Evolutionary conservation across 1,139 yeast genomes (phyloP), one percentile per base, ranked within the genome.

Genomic region (Zygosaccharomyces pseudobailii): DNA sequence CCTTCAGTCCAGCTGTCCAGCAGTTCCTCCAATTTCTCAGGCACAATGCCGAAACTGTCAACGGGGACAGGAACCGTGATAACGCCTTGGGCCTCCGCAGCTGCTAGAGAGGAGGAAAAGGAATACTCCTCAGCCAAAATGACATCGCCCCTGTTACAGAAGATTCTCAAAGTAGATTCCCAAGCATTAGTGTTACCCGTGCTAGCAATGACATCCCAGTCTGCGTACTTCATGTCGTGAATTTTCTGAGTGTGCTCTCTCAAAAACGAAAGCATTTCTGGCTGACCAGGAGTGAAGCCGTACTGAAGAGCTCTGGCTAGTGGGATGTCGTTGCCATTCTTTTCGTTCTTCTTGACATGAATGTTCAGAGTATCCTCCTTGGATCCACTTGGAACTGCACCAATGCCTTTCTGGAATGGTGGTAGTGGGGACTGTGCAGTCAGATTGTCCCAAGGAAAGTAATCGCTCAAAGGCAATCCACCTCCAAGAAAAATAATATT

Each of bases 401-500:
- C 87, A 55, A 87, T 84, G 40, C 97, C 96, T 31, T 79, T 71
- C 8, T 71, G 61, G 62, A 88, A 88, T 2, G 95, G 89, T 33
- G 92, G 85, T 23, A 79, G 75, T 50, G 95, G 95, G 5, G 89
- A 73, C 49, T 81, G 82, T 24, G 85, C 83, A 23, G 75, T 66
- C 45, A 89, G 65, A 57, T 79, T 79, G 61, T 87, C 88, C 78
- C 90, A 87, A 43, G 98, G 98, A 77, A 92, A 92, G 67, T 86
- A 84, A 57, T 84, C 90, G 19, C 96, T 73, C 61, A 87, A 71
- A 19, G 98, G 98, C 58, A 92, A 78, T 5, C 98, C 98, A 55
- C 98, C 98, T 47, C 97, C 98, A 53, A 92, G 79, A 63, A 89
- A 89, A 48, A 90, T 82, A 65, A 92, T 75, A 45, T 83, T 80